Conservation (phyloP, 768 basidiomycete species). For the Kockovaella imperatae region DNA sequence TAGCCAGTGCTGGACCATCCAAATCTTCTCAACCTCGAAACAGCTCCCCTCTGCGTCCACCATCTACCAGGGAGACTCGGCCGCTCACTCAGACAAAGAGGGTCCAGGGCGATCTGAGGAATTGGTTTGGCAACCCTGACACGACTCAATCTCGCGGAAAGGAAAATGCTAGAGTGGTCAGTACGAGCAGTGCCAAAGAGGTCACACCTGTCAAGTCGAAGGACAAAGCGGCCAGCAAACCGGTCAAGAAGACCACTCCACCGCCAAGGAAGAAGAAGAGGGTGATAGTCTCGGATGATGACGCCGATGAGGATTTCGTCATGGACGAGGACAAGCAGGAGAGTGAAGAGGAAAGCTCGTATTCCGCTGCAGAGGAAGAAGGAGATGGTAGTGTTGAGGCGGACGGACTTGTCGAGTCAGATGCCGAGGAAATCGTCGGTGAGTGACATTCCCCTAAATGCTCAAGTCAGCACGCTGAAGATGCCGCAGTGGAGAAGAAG, state of each 20-base stretch:
- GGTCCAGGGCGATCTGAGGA: not conserved
- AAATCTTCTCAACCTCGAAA: too few relatives aligned
- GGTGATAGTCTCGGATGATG: constrained; percentile 4
- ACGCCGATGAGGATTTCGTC: constrained; percentile 10
- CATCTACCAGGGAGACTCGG: too few relatives aligned
- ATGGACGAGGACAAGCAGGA: constrained; percentile 10
- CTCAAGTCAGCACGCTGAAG: not conserved
- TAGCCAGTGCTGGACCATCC: too few relatives aligned
- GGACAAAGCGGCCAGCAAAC: not conserved
- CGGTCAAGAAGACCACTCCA: not conserved
- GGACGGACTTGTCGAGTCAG: constrained; percentile 5
- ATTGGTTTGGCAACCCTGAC: not conserved
- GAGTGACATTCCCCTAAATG: not conserved
- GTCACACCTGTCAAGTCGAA: not conserved
- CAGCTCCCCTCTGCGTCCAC: too few relatives aligned
- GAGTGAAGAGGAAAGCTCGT: constrained; percentile 9
- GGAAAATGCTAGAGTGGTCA: not conserved
- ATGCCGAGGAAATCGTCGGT: constrained; percentile 7
- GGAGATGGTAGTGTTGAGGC: constrained; percentile 3
- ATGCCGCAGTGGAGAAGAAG: constrained; percentile 2
- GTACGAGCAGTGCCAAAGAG: not conserved
- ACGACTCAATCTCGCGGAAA: too few relatives aligned
- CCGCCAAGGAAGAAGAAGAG: constrained; percentile 2
- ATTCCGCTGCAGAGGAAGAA: not conserved
- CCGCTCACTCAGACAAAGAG: too few relatives aligned